phyloP scores from a whole-genome alignment of 2,329 filamentous ascomycete genomes.

The Xylogone sp. region DNA sequence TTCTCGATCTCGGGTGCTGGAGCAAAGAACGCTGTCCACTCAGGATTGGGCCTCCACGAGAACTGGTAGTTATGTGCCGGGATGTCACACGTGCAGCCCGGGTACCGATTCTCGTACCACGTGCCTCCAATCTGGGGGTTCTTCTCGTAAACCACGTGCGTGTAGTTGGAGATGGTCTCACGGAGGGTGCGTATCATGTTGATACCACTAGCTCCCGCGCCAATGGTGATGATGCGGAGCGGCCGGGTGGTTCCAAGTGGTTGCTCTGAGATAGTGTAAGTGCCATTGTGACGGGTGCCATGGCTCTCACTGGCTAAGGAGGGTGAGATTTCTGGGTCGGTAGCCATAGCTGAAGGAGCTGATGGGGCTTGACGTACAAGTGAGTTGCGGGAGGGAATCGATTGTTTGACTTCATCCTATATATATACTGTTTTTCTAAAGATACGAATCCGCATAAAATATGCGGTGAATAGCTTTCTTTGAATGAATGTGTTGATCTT shows the following conservation, averaged over 20 bases:
- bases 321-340: background rate
- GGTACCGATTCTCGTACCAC: slow-evolving; percentile 57
- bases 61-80: slow-evolving; percentile 59
- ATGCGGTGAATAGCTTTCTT: background rate
- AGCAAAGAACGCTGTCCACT: slow-evolving; percentile 56
- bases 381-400: background rate
- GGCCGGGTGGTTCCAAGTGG: slow-evolving; percentile 9
- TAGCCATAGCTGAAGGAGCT: background rate
- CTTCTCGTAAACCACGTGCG: slow-evolving; percentile 52
- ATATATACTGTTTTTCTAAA: background rate
- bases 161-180: slow-evolving; percentile 36
- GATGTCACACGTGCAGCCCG: slow-evolving; percentile 53
- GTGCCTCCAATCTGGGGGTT: slow-evolving; percentile 52
- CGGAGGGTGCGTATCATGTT: slow-evolving; percentile 43
- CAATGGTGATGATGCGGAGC: slow-evolving; percentile 35
- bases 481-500: background rate
- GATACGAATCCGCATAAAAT: background rate
- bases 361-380: background rate
- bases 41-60: slow-evolving; percentile 55
- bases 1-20: slow-evolving; percentile 50
- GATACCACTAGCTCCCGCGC: slow-evolving; percentile 44
- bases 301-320: background rate
- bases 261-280: slow-evolving; percentile 8
- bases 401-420: background rate
- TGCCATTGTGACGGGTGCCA: background rate